Percentiles rank a stretch among this genome's conserved stretches.
Evolutionary conservation across 352 stramenopile species (phyloP).

Genomic region (Aphanomyces invadans): DNA sequence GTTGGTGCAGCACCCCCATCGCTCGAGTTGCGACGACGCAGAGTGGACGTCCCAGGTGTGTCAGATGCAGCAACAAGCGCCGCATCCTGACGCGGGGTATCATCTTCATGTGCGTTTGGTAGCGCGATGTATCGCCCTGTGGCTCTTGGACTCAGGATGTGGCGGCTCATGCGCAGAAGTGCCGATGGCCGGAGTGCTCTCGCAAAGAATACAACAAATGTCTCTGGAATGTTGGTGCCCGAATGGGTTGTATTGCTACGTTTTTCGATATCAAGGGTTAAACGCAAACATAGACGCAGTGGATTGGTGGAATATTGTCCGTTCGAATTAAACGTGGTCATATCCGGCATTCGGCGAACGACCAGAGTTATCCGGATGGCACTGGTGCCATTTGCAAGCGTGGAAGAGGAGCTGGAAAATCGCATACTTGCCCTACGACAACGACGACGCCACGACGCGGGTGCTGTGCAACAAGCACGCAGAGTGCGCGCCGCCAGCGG

Average conservation of each 20-base stretch:
- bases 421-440: neutral
- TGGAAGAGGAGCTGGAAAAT: too few species aligned
- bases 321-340: neutral
- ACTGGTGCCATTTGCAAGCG: too few species aligned
- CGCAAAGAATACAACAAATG: neutral
- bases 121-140: conserved; percentile 3
- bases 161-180: conserved; percentile 2
- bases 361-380: neutral
- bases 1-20: neutral
- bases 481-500: conserved; percentile 64
- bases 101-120: conserved; percentile 16
- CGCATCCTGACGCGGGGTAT: neutral
- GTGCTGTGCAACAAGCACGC: conserved; percentile 61
- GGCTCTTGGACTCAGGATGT: conserved; percentile 12
- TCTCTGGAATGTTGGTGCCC: neutral
- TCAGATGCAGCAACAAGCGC: conserved; percentile 2
- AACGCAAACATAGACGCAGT: neutral
- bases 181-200: neutral
- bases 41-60: neutral
- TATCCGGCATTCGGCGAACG: neutral
- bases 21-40: conserved; percentile 2
- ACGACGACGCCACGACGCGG: conserved; percentile 36
- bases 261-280: neutral
- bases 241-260: neutral
- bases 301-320: neutral